These are phyloP conservation scores for Penicillium sp. DNA, from an alignment of 2,329 filamentous ascomycete species.

Conservation along the genomic window DNA sequence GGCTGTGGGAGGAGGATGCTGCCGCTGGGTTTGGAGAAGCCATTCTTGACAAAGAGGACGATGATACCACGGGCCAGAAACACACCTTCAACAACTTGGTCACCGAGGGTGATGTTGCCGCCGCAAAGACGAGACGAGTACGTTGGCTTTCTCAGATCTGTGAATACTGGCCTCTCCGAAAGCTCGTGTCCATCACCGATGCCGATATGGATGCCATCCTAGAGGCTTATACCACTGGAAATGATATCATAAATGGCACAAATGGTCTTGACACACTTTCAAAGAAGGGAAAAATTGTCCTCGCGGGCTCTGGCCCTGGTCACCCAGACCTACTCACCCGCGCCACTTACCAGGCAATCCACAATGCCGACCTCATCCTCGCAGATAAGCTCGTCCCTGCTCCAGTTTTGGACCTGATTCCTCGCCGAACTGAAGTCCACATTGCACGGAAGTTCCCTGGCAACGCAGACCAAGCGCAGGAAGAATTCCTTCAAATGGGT, in stretches of 20 bases:
- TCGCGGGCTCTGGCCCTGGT: conserved; percentile 89
- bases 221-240: conserved; percentile 60
- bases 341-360: conserved; percentile 49
- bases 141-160: conserved; percentile 95
- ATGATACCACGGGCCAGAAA: conserved; percentile 58
- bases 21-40: conserved; percentile 46
- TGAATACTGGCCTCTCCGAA: conserved; percentile 93
- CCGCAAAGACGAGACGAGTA: conserved; percentile 76
- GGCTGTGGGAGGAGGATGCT: conserved; percentile 73
- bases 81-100: conserved; percentile 83
- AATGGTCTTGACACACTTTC: conserved; percentile 14
- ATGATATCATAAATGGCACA: conserved; percentile 18
- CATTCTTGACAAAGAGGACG: conserved; percentile 49
- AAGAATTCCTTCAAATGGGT: conserved; percentile 79
- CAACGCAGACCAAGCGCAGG: conserved; percentile 89
- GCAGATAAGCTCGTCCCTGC: conserved; percentile 64
- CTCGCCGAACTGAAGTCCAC: conserved; percentile 80
- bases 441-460: conserved; percentile 98
- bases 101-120: conserved; percentile 67
- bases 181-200: conserved; percentile 76
- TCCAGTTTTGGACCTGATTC: conserved; percentile 82
- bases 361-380: conserved; percentile 49
- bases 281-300: conserved; percentile 68
- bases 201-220: conserved; percentile 75
- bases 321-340: conserved; percentile 88